Evolutionary conservation across 2,329 filamentous ascomycete genomes (phyloP), one percentile per base, ranked within the genome.

Genomic region (Fusarium chuoi): DNA sequence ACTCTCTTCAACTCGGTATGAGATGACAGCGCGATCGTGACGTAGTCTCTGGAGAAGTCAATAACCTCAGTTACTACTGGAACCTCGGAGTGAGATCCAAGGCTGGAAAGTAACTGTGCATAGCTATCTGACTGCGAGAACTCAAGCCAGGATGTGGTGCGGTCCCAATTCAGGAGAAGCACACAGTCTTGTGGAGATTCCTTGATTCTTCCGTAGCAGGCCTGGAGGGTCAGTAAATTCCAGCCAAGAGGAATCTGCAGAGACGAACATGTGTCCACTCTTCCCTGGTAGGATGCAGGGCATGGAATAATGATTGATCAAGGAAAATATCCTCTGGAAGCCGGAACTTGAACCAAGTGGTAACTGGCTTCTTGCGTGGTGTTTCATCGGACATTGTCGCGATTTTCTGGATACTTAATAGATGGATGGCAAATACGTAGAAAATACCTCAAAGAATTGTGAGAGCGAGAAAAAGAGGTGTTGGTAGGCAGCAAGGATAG

Each of bases 231-330:
- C 0, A 51, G 48, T 0, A 20, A 11, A 4, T 11, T 8, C 22
- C 0, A n/a, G 5, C 9, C 0, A 17, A 22, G 14, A 0, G 26
- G 1, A 3, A 45, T 48, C n/a, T 20, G 0, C 7, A 35, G 9
- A 35, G 7, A 14, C 48, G 4, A 52, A 52, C 48, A 14, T 52
- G n/a, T 36, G n/a, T 0, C 48, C 48, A 52, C 8, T 35, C 8
- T 3, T 52, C 0, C 4, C 0, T 52, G 0, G 30, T 35, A 5
- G 12, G 33, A 2, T 52, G 33, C 4, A 52, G 4, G 7, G 48
- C 30, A 52, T 52, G 48, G 12, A 52, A 52, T 35, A 52, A 52
- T 11, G 33, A 35, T 52, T 11, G 0, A 26, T 52, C n/a, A 0
- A 52, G 33, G 3, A 35, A 24, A 20, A 36, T 22, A 6, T 36